Evolutionary conservation across 768 basidiomycete genomes (phyloP), one percentile per base, ranked within the genome.

Genomic region (Rossbeevera mucosa): DNA sequence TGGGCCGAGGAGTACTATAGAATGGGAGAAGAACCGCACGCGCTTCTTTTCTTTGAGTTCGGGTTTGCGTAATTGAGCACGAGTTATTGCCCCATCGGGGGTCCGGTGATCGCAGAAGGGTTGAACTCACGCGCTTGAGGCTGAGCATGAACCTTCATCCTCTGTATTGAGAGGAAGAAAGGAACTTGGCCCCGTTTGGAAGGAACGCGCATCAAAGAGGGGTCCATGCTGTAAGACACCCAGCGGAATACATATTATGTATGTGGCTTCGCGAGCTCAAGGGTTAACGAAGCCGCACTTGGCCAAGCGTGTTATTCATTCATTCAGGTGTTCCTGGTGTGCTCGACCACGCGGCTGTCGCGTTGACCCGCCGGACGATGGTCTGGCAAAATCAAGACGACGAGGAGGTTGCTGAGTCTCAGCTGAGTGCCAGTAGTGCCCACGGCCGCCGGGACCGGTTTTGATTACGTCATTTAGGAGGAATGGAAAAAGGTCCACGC

Each of bases 61-160:
- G 36, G 9, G 48, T 25, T 46, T 20, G 28, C 45, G 29, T 46
- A 46, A 29, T 9, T 12, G 20, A 22, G 4, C 12, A 30, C 57
- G 56, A 51, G 52, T 38, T 41, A n/a, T 21, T 62, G 20, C 61
- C 49, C 47, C 30, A 38, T 59, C 33, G 50, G 18, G 18, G 16
- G 16, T 22, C 55, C 59, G 59, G 58, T 46, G 7, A 51, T 28
- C 59, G 59, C 48, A 44, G 1, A 16, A 28, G 24, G 44, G 24
- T 26, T 26, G 26, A 30, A n/a, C 5, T 43, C 7, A 16, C 24
- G 45, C 45, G 24, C 21, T 38, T 30, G 44, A 5, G 20, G 44
- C 26, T 45, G n/a, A 20, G 44, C 28, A 28, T 28, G 28, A 45
- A 45, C 26, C 26, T 45, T 45, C 20, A 45, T 18, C 44, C 44